Percentiles rank a stretch among this genome's conserved stretches.
Evolutionary conservation across 192 early-diverging fungal species (phyloP).

Genomic region (Entomortierella beljakovae): DNA sequence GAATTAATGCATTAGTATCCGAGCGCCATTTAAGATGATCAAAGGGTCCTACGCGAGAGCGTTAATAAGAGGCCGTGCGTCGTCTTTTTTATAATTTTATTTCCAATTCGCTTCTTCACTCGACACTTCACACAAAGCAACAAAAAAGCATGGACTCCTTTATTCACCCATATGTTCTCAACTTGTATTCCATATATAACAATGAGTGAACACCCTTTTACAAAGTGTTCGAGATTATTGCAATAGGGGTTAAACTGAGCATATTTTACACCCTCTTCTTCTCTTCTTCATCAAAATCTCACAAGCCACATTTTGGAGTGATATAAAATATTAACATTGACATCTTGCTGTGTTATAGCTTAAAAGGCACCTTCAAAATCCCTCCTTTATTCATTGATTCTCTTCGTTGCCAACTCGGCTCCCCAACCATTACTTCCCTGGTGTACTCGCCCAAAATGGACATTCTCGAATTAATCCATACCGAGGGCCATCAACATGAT

Average conservation of each 20-base stretch:
- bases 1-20: constrained; percentile 20
- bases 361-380: constrained; percentile 8
- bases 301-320: too few species aligned
- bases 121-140: too few species aligned
- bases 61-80: neutral
- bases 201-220: too few species aligned
- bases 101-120: neutral
- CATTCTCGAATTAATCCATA: constrained; percentile 66
- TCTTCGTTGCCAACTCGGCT: constrained; percentile 21
- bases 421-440: constrained; percentile 38
- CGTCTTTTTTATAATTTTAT: neutral
- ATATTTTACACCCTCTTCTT: neutral
- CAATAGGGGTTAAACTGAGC: too few species aligned
- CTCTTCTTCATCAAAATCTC: too few species aligned
- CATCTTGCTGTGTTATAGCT: neutral
- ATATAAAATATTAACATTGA: too few species aligned
- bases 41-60: neutral
- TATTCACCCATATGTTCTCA: too few species aligned
- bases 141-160: too few species aligned
- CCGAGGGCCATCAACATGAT: constrained; percentile 55
- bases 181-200: too few species aligned
- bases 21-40: constrained; percentile 3
- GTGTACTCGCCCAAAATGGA: constrained; percentile 58
- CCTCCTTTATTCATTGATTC: neutral
- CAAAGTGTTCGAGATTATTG: too few species aligned